Evolutionary conservation across 2,329 filamentous ascomycete genomes (phyloP), one percentile per base, ranked within the genome.

Genomic region (Colletotrichum endophyticum): DNA sequence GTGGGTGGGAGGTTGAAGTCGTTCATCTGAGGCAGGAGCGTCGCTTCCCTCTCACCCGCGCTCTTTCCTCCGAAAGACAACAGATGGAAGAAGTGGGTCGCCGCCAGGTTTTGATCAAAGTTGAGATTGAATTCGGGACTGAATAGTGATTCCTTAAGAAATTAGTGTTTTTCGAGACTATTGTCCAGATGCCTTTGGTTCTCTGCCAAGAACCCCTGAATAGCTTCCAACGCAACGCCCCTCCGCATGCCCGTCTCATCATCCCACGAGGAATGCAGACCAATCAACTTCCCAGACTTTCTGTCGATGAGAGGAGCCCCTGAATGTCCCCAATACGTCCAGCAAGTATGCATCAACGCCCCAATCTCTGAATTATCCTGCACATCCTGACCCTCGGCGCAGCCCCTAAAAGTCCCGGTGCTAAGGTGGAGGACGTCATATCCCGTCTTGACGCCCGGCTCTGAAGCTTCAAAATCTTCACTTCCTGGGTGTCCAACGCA

Each of bases 321-420:
- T 27, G 86, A 89, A 79, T 91, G 89, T 2, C 89, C 89, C 90
- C 89, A 91, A 80, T 91, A 91, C 3, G 89, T 91, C 89, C 89
- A 91, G 73, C 87, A 89, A 78, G 88, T 86, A 79, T 91, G 89
- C 84, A 85, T 88, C 78, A 91, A 78, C 1, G 85, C 85, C 2
- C 89, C 89, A 70, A 91, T 91, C 28, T 89, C 87, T 3, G 84
- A 84, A 77, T 90, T 90, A 75, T 91, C 87, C 70, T 90, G 86
- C 4, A 83, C 80, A 79, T 91, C 86, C 67, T 84, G 84, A 5
- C 78, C 84, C 12, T 78, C 70, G 2, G 82, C 82, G 66, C 84
- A 82, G 0, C 88, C 89, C 12, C 83, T 81, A 68, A 86, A 89
- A 5, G 70, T 78, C 0, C 88, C 89, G 59, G 83, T 79, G 57